These are phyloP conservation scores for Ilyonectria robusta DNA, from an alignment of 2,329 filamentous ascomycete genomes.

Conservation along the genomic window DNA sequence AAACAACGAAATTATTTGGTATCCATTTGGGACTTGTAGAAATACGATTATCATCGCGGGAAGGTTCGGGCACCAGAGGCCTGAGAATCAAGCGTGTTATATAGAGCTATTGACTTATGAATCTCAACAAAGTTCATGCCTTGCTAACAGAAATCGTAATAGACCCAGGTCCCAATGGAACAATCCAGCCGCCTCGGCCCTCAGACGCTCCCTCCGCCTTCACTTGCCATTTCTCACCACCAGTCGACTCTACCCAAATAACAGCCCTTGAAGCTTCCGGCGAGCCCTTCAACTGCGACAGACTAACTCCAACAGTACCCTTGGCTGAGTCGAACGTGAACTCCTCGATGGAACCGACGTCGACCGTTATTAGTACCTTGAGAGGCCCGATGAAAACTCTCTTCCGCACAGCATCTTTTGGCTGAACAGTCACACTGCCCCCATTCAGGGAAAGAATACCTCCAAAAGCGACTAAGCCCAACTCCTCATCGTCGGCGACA, in stretches of 20 bases:
- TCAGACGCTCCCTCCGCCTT: constrained; percentile 6
- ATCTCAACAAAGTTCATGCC: neutral
- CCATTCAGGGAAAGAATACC: constrained; percentile 54
- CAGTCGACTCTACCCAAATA: constrained; percentile 55
- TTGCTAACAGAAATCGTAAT: constrained; percentile 17
- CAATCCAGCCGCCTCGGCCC: constrained; percentile 42
- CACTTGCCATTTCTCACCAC: constrained; percentile 21
- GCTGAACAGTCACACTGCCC: constrained; percentile 53
- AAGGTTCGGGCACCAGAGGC: too few relatives aligned
- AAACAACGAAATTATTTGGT: too few relatives aligned
- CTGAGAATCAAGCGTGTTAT: too few relatives aligned
- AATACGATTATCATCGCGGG: too few relatives aligned
- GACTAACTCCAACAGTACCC: constrained; percentile 38
- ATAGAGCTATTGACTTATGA: too few relatives aligned
- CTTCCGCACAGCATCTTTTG: constrained; percentile 62
- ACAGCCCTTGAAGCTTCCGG: constrained; percentile 49
- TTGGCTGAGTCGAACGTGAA: constrained; percentile 51
- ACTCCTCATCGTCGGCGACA: constrained; percentile 58
- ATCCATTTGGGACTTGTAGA: too few relatives aligned
- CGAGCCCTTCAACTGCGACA: constrained; percentile 48
- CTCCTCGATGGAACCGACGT: constrained; percentile 59
- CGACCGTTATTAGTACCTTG: constrained; percentile 57
- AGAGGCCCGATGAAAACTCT: constrained; percentile 64
- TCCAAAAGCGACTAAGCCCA: constrained; percentile 66
- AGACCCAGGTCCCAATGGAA: constrained; percentile 16